These are phyloP conservation scores for Metrosideros polymorpha DNA, from an alignment of 441 rosid species.

Conservation along the genomic window DNA sequence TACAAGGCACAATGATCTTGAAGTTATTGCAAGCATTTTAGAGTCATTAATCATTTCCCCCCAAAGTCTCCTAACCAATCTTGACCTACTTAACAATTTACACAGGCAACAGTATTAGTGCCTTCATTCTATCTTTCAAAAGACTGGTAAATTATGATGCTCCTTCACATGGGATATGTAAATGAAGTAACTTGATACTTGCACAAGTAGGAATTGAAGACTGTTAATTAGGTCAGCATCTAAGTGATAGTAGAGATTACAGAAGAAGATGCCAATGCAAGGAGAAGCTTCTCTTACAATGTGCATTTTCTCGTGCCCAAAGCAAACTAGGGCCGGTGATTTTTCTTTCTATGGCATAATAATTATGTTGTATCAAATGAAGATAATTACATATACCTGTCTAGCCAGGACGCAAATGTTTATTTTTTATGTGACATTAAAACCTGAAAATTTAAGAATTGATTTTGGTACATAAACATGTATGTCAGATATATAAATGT, in stretches of 20 bases:
- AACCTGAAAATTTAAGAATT: not conserved
- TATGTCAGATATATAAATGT: not conserved
- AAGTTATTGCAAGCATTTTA: not conserved
- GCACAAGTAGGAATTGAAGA: not conserved
- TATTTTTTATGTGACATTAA: not conserved
- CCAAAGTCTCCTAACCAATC: not conserved
- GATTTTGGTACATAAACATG: not conserved
- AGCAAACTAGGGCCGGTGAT: not conserved
- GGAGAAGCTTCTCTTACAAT: not conserved
- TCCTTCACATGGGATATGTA: not conserved
- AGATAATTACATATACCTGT: not conserved
- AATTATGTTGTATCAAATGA: not conserved
- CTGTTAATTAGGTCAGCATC: not conserved
- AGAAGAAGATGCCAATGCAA: not conserved
- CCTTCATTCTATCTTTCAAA: not conserved
- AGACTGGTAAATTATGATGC: not conserved
- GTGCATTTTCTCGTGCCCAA: not conserved
- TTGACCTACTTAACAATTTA: not conserved
- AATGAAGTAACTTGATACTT: not conserved
- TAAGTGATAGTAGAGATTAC: not conserved
- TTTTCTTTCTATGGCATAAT: not conserved
- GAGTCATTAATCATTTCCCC: not conserved
- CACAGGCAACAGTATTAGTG: not conserved
- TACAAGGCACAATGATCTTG: not conserved
- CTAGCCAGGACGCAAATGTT: not conserved